phyloP scores from a whole-genome alignment of 208 protist genomes.

The Borovskyia barvae region DNA sequence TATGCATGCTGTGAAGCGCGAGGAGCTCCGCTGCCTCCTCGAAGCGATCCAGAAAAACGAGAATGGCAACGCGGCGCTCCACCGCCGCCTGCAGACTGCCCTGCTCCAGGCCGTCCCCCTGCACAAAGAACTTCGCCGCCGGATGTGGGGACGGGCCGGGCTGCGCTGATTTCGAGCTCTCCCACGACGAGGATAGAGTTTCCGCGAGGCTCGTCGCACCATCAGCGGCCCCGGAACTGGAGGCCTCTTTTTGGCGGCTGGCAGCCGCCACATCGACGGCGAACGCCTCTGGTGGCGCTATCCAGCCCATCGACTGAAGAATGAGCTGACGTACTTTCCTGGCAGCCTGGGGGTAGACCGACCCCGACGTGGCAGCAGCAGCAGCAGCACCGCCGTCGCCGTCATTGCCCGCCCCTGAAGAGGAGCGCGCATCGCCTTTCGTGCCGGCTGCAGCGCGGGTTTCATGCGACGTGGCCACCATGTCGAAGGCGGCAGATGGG shows the following conservation, averaged over 20 bases:
- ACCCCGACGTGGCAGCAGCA: background rate
- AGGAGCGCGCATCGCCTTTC: background rate
- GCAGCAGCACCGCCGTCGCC: background rate
- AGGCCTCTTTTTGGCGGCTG: background rate
- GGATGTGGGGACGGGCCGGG: background rate
- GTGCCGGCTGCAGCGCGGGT: background rate
- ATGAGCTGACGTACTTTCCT: slow-evolving; percentile 30
- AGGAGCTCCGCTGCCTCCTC: slow-evolving; percentile 60
- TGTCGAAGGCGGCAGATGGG: background rate
- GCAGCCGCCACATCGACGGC: background rate
- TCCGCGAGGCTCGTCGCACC: background rate
- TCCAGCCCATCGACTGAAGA: slow-evolving; percentile 54
- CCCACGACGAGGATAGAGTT: background rate
- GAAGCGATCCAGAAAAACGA: slow-evolving; percentile 51
- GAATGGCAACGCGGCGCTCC: slow-evolving; percentile 74
- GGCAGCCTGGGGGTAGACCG: slow-evolving; percentile 1
- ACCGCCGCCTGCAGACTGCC: slow-evolving; percentile 63
- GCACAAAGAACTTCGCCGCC: slow-evolving; percentile 27
- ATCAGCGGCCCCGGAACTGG: background rate
- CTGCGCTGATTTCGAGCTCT: background rate
- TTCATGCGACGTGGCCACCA: background rate
- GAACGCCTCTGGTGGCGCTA: background rate
- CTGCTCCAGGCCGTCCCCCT: slow-evolving; percentile 55
- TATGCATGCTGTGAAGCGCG: slow-evolving; percentile 32
- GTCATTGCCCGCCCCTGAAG: background rate